Evolutionary conservation across 163 green algal species (phyloP), one percentile per base, ranked within the genome.

Genomic region (Coccomyxa subellipsoidea): DNA sequence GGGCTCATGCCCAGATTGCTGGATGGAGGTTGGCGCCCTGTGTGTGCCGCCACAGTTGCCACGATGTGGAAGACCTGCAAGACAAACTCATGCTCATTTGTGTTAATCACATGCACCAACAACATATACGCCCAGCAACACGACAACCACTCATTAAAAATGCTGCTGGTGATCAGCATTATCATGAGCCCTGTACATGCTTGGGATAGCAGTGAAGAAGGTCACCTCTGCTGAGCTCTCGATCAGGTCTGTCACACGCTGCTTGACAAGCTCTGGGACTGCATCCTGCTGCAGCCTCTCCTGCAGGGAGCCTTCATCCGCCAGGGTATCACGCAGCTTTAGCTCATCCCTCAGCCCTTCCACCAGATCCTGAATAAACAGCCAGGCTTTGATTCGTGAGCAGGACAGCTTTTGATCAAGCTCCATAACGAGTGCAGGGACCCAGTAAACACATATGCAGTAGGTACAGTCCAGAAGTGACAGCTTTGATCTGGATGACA

Each of bases 41-140:
- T 59, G 47, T 59, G 47, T 18, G 47, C 47, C 47, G 47, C 47
- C 4, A 59, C 47, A 59, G 47, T 59, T 18, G 47, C 66, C 66
- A 73, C 66, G 10, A 73, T 73, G 66, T 73, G 29, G n/a, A 73
- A 73, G 18, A 73, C 66, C 66, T 73, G 66, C 27, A 18, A 59
- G 23, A 4, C 66, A 73, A 23, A 8, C 7, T 23, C 32, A 35
- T 73, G 59, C 47, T 18, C n/a, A n/a, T 59, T 8, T 59, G 47
- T 18, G 4, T 18, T 23, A 12, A 7, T 73, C 27, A 34, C 7
- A 73, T 10, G 8, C 29, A 73, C 27, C 1, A 32, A 73, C 18
- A 73, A 10, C 32, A 23, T 73, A 4, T 73, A n/a, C 66, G 6
- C 18, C 8, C 32, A 23, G 29, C 66, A 18, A 73, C n/a, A 10